Conservation (phyloP, 2,329 filamentous ascomycete species). For the Emergomyces africanus region DNA sequence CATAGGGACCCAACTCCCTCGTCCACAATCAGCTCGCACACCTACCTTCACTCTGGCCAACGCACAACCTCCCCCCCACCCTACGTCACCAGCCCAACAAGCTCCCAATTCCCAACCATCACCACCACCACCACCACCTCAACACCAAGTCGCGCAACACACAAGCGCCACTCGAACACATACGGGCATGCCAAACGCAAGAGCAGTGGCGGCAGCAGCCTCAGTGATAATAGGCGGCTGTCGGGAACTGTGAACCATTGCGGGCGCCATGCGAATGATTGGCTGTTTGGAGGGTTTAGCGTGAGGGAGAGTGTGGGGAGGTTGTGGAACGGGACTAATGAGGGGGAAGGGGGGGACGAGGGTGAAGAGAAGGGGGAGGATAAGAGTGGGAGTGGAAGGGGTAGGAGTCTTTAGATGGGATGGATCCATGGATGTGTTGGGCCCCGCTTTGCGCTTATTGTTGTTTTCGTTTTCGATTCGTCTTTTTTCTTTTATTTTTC, state of each 20-base stretch:
- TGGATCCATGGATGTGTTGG: neutral
- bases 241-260: slow-evolving; percentile 32
- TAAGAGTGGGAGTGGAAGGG: neutral
- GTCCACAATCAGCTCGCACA: neutral
- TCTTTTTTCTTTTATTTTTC: neutral
- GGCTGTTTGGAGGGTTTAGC: slow-evolving; percentile 39
- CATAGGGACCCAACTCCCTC: neutral
- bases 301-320: slow-evolving; percentile 31
- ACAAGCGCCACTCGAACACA: slow-evolving; percentile 8
- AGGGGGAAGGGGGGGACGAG: neutral
- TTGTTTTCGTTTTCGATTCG: neutral
- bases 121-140: neutral
- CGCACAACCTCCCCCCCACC: slow-evolving; percentile 13
- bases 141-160: neutral
- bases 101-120: neutral
- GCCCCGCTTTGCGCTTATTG: neutral
- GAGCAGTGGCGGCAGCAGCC: slow-evolving; percentile 7
- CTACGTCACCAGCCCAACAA: slow-evolving; percentile 3
- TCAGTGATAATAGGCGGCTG: slow-evolving; percentile 25
- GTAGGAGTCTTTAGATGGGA: too few species aligned
- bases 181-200: neutral
- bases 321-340: slow-evolving; percentile 11
- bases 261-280: slow-evolving; percentile 39
- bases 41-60: slow-evolving; percentile 3
- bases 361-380: neutral